Evolutionary conservation across 2,329 filamentous ascomycete genomes (phyloP), one percentile per base, ranked within the genome.

Genomic region (Colletotrichum navitas): DNA sequence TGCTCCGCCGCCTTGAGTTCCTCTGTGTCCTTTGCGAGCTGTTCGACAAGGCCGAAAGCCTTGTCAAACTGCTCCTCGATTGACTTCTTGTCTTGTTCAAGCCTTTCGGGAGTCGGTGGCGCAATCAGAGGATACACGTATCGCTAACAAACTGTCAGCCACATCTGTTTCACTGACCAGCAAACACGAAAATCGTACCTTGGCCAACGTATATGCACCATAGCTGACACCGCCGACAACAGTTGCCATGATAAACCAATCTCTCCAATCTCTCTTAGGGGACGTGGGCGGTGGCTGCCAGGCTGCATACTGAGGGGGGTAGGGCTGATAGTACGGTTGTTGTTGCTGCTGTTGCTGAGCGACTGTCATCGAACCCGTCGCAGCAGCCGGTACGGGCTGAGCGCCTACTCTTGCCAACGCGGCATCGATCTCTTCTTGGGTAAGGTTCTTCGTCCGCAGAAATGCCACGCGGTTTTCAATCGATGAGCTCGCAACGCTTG

Each of bases 171-270:
- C 21, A 24, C 43, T 41, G 12, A 18, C n/a, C 29, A 29, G 49
- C 56, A 64, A 24, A n/a, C 32, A 21, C 39, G 34, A 36, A 24
- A 32, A 18, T 67, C 80, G 47, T 84, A 94, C 93, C 89, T 97
- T 97, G 72, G 94, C 93, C 21, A 98, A 88, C 74, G 92, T 89
- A 80, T 96, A 99, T 29, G 97, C 83, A 0, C 95, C 95, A 78
- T 98, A 98, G 49, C 94, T 89, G 26, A 98, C 91, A 60, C 95
- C 94, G 68, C 94, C 92, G 74, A 97, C 92, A 16, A 98, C 93
- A 0, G 96, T 99, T 10, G 96, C 96, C 94, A 98, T 97, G 82
- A 99, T 98, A 83, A 99, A 99, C 93, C 94, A 98, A 80, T 99
- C 96, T 73, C 97, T 89, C 96, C 96, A 99, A 83, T 99, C 96